Base-by-base conservation (phyloP, 2,329 filamentous ascomycete genomes). In the Tolypocladium tundrense region DNA sequence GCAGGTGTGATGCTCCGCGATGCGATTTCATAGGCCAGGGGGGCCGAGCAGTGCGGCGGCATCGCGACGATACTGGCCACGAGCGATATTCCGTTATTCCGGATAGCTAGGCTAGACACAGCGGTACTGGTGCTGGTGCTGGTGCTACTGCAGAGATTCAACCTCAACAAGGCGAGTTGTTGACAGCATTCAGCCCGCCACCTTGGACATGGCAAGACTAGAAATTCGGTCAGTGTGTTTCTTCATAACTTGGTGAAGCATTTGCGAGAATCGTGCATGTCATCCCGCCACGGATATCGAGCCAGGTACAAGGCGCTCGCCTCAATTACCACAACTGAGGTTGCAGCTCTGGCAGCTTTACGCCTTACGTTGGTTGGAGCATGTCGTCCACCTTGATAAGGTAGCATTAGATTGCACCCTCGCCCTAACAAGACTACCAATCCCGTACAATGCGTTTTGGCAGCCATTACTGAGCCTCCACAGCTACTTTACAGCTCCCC, bases 11-110 rank as follows among this genome's bases (percentile, higher is more conserved):
- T 60, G 73, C 77, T 4, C 65, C 64, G 37, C 68, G 75, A 1
- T 92, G 89, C 66, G 79, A 82, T 1, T 84, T 84, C 74, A 79
- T 85, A 13, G 85, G 88, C 0, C 82, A 85, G 58, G 88, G 89
- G 1, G 78, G 88, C 67, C 76, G 73, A 61, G 79, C 78, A 51
- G 83, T 85, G 1, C 73, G 77, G 7, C 72, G 77, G 60, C 87
- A 90, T 69, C 82, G 81, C 4, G 73, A 72, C 43, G 77, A 82
- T 61, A 88, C 84, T 1, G 82, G 83, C 0, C 86, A 88, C 68
- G 76, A 74, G 16, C 66, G 64, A 41, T 77, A 77, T 58, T 68
- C 69, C 6, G 62, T 73, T 21, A 74, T 74, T 45, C 72, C 68
- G 1, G 72, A 74, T 57, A 6, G 27, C 48, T 51, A 51, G 27